Conservation (phyloP, 2,329 filamentous ascomycete genomes). For the Pezicula rhizophila region DNA sequence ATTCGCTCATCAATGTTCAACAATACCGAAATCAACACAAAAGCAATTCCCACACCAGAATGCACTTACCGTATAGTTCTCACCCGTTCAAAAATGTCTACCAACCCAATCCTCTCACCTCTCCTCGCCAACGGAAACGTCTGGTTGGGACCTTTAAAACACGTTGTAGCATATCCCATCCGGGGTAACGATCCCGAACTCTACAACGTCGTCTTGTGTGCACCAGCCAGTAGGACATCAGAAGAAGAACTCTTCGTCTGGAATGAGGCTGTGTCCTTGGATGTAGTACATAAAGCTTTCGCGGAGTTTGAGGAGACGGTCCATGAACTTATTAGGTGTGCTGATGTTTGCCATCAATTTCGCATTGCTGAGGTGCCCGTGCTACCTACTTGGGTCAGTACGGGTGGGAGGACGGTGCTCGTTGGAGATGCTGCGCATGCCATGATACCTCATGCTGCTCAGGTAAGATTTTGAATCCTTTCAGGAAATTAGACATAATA, state of each 20-base stretch:
- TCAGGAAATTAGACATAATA: too few relatives aligned
- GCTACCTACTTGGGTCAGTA: background rate
- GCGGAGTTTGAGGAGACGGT: background rate
- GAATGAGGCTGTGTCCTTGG: background rate
- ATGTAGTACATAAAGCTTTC: background rate
- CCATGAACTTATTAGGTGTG: background rate
- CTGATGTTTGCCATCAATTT: background rate
- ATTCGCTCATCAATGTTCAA: background rate
- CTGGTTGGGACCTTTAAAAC: too few relatives aligned
- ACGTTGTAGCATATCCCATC: too few relatives aligned
- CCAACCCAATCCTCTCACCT: too few relatives aligned
- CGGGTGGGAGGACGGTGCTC: conserved; percentile 1
- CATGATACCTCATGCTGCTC: conserved; percentile 2
- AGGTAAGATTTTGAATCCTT: background rate
- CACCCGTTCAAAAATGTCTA: too few relatives aligned
- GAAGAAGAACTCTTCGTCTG: background rate
- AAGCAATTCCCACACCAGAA: background rate
- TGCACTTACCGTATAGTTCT: background rate
- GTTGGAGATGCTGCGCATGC: conserved; percentile 8
- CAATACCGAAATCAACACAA: background rate
- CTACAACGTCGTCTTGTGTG: too few relatives aligned
- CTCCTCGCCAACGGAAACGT: too few relatives aligned
- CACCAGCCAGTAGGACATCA: too few relatives aligned
- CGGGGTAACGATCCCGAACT: too few relatives aligned
- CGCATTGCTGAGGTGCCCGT: background rate